These are phyloP conservation scores for Thelonectria blattea DNA, from an alignment of 2,329 filamentous ascomycete species.

Conservation along the genomic window DNA sequence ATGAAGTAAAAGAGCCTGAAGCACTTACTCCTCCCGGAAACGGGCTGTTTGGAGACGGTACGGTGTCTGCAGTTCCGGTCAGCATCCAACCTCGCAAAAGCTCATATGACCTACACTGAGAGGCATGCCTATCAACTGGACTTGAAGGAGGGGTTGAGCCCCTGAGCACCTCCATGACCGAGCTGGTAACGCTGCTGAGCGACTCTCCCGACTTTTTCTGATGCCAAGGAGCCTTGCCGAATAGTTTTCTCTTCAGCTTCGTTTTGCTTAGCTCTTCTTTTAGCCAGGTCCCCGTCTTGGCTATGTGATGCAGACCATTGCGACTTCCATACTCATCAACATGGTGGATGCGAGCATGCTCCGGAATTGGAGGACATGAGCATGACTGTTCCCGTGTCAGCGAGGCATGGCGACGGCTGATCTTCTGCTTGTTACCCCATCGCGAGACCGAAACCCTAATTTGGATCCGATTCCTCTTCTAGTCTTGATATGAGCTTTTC, in stretches of 20 bases:
- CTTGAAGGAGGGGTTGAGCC: slow-evolving; percentile 44
- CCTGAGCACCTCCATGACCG: slow-evolving; percentile 48
- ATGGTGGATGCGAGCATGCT: slow-evolving; percentile 17
- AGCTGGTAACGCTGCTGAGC: slow-evolving; percentile 49
- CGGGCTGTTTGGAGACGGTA: slow-evolving; percentile 26
- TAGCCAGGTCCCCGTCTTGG: slow-evolving; percentile 37
- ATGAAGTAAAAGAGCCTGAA: not conserved
- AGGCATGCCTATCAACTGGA: slow-evolving; percentile 30
- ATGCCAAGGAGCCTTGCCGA: slow-evolving; percentile 50
- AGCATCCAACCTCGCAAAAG: not conserved
- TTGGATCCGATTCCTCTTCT: slow-evolving; percentile 36
- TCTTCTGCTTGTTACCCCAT: slow-evolving; percentile 15
- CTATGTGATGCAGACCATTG: slow-evolving; percentile 26
- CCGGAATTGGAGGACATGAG: slow-evolving; percentile 25
- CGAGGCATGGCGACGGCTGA: not conserved
- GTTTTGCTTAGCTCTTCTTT: slow-evolving; percentile 41
- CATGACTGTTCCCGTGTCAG: slow-evolving; percentile 21
- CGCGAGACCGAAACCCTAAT: slow-evolving; percentile 23
- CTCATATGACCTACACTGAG: slow-evolving; percentile 17
- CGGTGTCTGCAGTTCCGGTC: slow-evolving; percentile 19
- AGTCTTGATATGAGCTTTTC: slow-evolving; percentile 26
- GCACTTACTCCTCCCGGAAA: slow-evolving; percentile 45
- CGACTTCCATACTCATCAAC: slow-evolving; percentile 25
- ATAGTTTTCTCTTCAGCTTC: slow-evolving; percentile 45
- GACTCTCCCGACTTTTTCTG: slow-evolving; percentile 48